Base-by-base conservation (phyloP, 2,329 filamentous ascomycete genomes). In the Teratosphaeria destructans region DNA sequence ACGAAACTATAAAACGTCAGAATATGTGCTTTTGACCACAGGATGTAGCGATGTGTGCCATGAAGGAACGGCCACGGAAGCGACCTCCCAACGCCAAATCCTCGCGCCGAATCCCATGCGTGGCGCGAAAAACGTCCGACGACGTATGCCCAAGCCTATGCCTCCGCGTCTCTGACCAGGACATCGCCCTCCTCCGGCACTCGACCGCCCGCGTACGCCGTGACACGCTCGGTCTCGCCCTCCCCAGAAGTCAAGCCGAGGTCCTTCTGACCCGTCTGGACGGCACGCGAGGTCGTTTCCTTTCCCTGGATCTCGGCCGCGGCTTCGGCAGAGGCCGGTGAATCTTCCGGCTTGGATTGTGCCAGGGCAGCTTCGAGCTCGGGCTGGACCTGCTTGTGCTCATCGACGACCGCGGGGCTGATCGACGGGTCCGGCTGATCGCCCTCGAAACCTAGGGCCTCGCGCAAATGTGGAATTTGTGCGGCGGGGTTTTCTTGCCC, bases 131-230 rank as follows among this genome's bases (percentile, higher is more conserved):
- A 3, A 19, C 19, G 23, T 23, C 23, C 26, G 14, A 7, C 10
- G 3, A 16, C 26, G 8, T 32, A 32, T 32, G 5, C 23, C 5
- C 52, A 49, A 23, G 8, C n/a, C 43, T 49, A 49, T 23, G 43
- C 43, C 55, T 65, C 57, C 5, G 63, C 68, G 23, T 71, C 66
- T 58, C 66, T 66, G 23, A 73, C 65, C 5, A 72, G 65, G 14
- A 73, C 70, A 56, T 67, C 69, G 5, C 72, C 71, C 54, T 72
- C 68, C 32, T 71, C 65, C 3, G 60, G 62, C 8, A 69, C 71
- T 27, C 63, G 64, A 10, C 65, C 72, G 26, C 68, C 72, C 1
- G 70, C 60, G 60, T 63, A 68, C 26, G 67, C 61, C 43, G 68
- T 73, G n/a, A 49, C 54, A 68, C 57, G 32, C 65, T 68, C 53